These are phyloP conservation scores for Septoria petroselini DNA, from an alignment of 2,329 filamentous ascomycete genomes.

Conservation along the genomic window DNA sequence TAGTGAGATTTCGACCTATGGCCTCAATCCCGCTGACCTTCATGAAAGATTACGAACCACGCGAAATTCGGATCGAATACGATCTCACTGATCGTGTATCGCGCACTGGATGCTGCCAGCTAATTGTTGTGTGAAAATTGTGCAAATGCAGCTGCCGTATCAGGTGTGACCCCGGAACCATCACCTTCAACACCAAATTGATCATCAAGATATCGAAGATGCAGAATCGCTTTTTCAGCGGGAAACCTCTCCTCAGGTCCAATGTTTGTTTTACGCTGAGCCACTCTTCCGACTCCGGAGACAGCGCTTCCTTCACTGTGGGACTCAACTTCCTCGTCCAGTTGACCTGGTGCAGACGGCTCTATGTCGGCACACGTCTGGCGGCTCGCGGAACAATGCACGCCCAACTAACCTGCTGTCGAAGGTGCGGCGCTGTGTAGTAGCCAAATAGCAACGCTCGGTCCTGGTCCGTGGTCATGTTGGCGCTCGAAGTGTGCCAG, in stretches of 20 bases:
- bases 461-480: constrained; percentile 15
- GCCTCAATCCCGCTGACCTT: too few species aligned
- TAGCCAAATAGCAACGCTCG: constrained; percentile 18
- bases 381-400: too few species aligned
- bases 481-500: constrained; percentile 18
- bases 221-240: background rate
- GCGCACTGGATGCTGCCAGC: too few species aligned
- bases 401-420: too few species aligned
- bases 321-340: constrained; percentile 17
- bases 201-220: constrained; percentile 10
- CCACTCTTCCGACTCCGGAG: constrained; percentile 11
- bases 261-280: background rate
- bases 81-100: too few species aligned
- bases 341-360: too few species aligned
- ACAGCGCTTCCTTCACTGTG: constrained; percentile 12
- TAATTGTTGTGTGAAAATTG: constrained; percentile 8
- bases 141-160: constrained; percentile 8
- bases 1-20: too few species aligned
- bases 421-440: constrained; percentile 12
- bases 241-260: background rate
- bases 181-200: constrained; percentile 3
- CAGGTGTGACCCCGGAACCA: background rate
- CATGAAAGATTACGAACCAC: too few species aligned
- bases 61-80: too few species aligned
- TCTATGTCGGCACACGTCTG: too few species aligned